Conservation (phyloP, 108 stramenopile genomes). For the Aureococcus anophagefferens region DNA sequence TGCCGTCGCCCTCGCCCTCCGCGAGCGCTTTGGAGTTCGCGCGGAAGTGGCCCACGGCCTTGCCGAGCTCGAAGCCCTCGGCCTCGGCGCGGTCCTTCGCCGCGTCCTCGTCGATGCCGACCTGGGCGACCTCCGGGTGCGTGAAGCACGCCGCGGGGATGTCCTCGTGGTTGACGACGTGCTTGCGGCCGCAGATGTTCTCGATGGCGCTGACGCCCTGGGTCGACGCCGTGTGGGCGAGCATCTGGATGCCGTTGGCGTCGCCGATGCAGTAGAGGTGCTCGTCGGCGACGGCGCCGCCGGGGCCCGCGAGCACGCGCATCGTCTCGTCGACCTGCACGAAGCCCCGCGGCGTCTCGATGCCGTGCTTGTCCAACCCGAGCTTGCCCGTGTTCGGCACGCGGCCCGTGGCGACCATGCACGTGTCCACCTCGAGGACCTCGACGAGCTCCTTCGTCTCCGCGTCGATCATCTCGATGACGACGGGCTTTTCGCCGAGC, state of each 20-base stretch:
- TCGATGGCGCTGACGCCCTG: conserved; percentile 94
- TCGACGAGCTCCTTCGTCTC: conserved; percentile 95
- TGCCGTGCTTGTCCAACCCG: conserved; percentile 73
- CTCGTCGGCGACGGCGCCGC: conserved; percentile 65
- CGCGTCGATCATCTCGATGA: conserved; percentile 98
- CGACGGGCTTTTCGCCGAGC: conserved; percentile 88
- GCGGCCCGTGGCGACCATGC: conserved; percentile 95
- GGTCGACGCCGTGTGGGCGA: conserved; percentile 93
- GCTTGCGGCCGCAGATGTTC: conserved; percentile 78
- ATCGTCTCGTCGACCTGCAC: conserved; percentile 88
- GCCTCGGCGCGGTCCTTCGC: conserved; percentile 74
- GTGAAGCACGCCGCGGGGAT: conserved; percentile 97
- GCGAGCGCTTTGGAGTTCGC: conserved; percentile 98
- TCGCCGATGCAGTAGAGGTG: conserved; percentile 98
- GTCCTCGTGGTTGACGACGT: conserved; percentile 82
- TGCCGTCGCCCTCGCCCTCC: conserved; percentile 93
- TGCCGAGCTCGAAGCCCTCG: conserved; percentile 90
- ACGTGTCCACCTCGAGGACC: conserved; percentile 90
- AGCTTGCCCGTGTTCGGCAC: conserved; percentile 88
- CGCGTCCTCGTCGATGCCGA: conserved; percentile 93
- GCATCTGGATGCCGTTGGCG: conserved; percentile 98
- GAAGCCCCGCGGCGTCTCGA: conserved; percentile 86
- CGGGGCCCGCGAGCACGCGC: conserved; percentile 78
- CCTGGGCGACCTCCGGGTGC: conserved; percentile 96
- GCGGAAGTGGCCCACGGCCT: conserved; percentile 80